Percentiles rank a stretch among this genome's conserved stretches.
Evolutionary conservation across 331 rosid species (phyloP).

Genomic region (Quercus lobata): DNA sequence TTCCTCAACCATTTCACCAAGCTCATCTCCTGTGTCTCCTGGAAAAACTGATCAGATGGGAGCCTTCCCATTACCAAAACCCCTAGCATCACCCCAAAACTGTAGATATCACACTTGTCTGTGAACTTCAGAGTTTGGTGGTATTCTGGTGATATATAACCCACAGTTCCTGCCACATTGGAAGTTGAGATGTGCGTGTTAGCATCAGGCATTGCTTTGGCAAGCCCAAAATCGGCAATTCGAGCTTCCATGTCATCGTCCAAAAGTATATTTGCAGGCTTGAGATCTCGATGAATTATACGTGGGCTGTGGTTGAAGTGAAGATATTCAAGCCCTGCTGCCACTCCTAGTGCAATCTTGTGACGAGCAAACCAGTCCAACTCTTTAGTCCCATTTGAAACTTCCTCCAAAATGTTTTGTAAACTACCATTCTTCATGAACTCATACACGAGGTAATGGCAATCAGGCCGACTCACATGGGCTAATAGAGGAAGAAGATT

Average conservation of each 20-base stretch:
- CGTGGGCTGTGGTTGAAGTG: constrained; percentile 64
- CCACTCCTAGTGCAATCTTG: constrained; percentile 64
- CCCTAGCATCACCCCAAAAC: constrained; percentile 79
- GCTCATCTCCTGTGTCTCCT: constrained; percentile 58
- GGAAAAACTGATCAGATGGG: constrained; percentile 76
- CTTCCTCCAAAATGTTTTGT: constrained; percentile 45
- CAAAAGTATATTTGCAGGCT: constrained; percentile 76
- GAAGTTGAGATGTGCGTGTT: constrained; percentile 69
- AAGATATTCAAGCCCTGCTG: constrained; percentile 91
- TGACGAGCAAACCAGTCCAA: constrained; percentile 74
- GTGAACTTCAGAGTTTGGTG: constrained; percentile 83
- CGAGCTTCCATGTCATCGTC: constrained; percentile 94
- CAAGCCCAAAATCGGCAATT: constrained; percentile 91
- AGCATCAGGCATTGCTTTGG: constrained; percentile 81
- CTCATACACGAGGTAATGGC: constrained; percentile 79
- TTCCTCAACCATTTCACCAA: constrained; percentile 79
- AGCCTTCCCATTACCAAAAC: constrained; percentile 77
- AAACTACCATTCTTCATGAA: constrained; percentile 95
- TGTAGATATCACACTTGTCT: constrained; percentile 86
- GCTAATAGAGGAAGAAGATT: constrained; percentile 80
- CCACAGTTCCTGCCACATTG: constrained; percentile 75
- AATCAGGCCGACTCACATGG: constrained; percentile 70
- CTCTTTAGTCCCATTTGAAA: constrained; percentile 27
- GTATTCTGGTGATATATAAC: constrained; percentile 89
- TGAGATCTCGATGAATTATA: constrained; percentile 82